Percentiles rank a stretch among this genome's conserved stretches.
Evolutionary conservation across 495 filamentous ascomycete species (phyloP).

Genomic region (Staphylotrichum longicolle): DNA sequence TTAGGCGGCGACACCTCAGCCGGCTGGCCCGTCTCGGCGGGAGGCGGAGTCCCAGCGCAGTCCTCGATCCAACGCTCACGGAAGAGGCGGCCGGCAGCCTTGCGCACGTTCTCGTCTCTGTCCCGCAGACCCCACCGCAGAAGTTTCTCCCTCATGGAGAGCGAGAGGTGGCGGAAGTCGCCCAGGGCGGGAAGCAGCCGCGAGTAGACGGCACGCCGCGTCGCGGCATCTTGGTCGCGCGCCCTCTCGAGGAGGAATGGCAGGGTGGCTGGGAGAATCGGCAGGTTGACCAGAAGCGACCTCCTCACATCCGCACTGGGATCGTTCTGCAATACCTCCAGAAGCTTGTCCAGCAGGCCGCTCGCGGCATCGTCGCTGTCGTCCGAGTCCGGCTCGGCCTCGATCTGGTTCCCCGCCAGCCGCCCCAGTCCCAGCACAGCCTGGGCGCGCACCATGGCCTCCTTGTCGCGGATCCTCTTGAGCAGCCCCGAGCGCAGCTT

Average conservation of each 20-base stretch:
- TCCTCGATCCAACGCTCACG: constrained; percentile 95
- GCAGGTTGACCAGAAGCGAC: constrained; percentile 82
- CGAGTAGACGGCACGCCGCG: constrained; percentile 81
- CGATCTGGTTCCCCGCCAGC: constrained; percentile 74
- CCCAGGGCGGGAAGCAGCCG: constrained; percentile 83
- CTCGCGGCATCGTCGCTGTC: constrained; percentile 57
- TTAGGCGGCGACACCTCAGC: constrained; percentile 59
- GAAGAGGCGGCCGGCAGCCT: constrained; percentile 86
- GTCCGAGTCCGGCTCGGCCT: constrained; percentile 68
- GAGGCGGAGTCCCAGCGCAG: constrained; percentile 64
- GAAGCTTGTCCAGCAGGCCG: constrained; percentile 73
- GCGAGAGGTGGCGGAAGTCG: constrained; percentile 91
- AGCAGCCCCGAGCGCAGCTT: constrained; percentile 70
- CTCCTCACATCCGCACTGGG: constrained; percentile 89
- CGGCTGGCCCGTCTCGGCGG: constrained; percentile 45
- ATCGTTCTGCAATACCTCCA: constrained; percentile 92
- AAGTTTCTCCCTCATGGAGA: constrained; percentile 95
- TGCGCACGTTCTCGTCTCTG: constrained; percentile 89
- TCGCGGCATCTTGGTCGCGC: constrained; percentile 79
- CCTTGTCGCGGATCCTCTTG: constrained; percentile 88
- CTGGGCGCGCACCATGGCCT: constrained; percentile 85
- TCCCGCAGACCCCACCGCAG: constrained; percentile 94
- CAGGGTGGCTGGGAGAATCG: constrained; percentile 75
- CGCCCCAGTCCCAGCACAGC: constrained; percentile 87
- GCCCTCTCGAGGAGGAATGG: constrained; percentile 90